These are phyloP conservation scores for Citrullus amarus DNA, from an alignment of 306 rosid genomes.

Conservation along the genomic window DNA sequence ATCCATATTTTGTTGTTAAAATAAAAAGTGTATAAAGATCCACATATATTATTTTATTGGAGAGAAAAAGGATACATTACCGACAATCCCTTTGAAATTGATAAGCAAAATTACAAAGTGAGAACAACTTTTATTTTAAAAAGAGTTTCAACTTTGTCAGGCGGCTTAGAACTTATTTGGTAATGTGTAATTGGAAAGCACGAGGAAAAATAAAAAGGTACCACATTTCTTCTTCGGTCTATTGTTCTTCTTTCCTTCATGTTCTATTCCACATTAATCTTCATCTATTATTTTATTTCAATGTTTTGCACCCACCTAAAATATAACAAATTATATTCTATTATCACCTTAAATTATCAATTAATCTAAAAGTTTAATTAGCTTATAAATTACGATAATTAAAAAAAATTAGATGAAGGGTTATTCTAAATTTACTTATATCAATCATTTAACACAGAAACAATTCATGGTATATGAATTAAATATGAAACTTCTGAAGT, in stretches of 20 bases:
- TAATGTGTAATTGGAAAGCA: neutral
- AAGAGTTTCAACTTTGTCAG: slow-evolving; percentile 4
- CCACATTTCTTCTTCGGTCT: neutral
- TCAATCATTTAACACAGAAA: too few species aligned
- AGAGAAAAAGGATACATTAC: neutral
- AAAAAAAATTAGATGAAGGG: too few species aligned
- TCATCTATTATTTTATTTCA: neutral
- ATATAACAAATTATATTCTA: too few species aligned
- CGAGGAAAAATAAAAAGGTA: neutral
- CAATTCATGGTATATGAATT: too few species aligned
- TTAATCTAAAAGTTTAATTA: too few species aligned
- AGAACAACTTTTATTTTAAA: neutral
- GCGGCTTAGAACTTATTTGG: neutral
- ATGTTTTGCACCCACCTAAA: neutral
- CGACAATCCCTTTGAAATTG: neutral
- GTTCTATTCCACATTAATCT: neutral
- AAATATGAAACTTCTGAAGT: too few species aligned
- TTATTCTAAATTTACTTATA: too few species aligned
- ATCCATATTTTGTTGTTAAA: too few species aligned
- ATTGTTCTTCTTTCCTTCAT: neutral
- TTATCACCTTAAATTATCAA: too few species aligned
- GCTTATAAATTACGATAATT: too few species aligned
- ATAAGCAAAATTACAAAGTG: neutral
- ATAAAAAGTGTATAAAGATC: neutral
- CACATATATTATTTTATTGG: neutral